Conservation (phyloP, 306 rosid species). For the Sicyos baderoa region DNA sequence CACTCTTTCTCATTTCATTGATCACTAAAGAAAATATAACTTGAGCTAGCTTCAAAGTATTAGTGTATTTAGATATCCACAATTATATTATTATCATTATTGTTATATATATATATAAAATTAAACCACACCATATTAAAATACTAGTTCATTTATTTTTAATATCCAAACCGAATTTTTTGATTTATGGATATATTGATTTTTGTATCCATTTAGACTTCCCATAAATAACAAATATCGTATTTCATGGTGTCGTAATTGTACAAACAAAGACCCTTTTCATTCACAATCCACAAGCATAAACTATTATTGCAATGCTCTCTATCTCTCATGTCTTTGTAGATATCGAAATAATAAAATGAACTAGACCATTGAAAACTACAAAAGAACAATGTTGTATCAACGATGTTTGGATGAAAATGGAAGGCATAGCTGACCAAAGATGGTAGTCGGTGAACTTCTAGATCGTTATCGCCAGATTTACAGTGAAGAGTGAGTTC, state of each 20-base stretch:
- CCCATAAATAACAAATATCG: background rate
- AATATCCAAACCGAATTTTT: background rate
- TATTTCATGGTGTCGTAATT: background rate
- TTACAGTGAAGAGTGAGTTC: constrained; percentile 7
- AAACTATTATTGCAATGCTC: background rate
- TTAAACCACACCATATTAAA: too few relatives aligned
- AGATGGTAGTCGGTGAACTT: background rate
- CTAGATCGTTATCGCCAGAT: constrained; percentile 22
- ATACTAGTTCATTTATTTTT: too few relatives aligned
- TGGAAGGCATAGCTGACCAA: background rate
- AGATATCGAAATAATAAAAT: background rate
- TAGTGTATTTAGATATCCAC: too few relatives aligned
- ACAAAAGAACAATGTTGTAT: constrained; percentile 16
- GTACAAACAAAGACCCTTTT: background rate
- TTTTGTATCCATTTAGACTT: background rate
- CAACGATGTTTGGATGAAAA: background rate
- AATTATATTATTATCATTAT: too few relatives aligned
- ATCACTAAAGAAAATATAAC: too few relatives aligned
- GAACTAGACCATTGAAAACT: background rate
- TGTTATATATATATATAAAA: too few relatives aligned
- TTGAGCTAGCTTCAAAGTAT: too few relatives aligned
- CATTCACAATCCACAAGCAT: background rate
- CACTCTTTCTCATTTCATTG: too few relatives aligned
- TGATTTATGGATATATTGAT: background rate
- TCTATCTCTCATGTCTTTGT: constrained; percentile 3